phyloP scores from a whole-genome alignment of 495 filamentous ascomycete genomes.

The Penicillium paradoxum region DNA sequence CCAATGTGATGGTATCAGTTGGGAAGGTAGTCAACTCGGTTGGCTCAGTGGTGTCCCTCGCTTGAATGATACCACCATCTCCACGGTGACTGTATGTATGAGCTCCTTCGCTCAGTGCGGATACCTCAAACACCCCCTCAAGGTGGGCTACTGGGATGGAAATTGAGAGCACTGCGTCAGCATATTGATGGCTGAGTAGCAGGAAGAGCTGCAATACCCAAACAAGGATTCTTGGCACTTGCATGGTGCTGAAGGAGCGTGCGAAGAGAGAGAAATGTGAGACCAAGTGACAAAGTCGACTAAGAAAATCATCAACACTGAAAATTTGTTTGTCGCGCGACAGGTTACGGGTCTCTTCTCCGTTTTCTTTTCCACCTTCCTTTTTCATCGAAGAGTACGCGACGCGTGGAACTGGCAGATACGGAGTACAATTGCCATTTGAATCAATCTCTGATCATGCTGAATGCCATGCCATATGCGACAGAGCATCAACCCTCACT shows the following conservation, averaged over 20 bases:
- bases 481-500: no score
- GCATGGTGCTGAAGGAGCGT: not conserved
- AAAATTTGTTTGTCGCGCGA: no score
- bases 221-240: not conserved
- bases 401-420: no score
- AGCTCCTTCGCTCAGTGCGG: not conserved
- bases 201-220: not conserved
- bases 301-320: no score
- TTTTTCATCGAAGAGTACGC: no score
- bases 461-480: no score
- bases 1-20: not conserved
- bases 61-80: conserved; percentile 4
- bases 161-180: not conserved
- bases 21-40: conserved; percentile 9
- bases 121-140: not conserved
- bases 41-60: conserved; percentile 14
- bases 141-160: not conserved
- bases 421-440: no score
- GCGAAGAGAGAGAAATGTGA: no score
- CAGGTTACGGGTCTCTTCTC: no score
- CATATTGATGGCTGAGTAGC: not conserved
- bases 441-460: no score
- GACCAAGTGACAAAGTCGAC: no score
- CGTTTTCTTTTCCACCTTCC: no score
- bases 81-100: not conserved